These are phyloP conservation scores for Lichenothelia convexa DNA, from an alignment of 495 filamentous ascomycete genomes.

Conservation along the genomic window DNA sequence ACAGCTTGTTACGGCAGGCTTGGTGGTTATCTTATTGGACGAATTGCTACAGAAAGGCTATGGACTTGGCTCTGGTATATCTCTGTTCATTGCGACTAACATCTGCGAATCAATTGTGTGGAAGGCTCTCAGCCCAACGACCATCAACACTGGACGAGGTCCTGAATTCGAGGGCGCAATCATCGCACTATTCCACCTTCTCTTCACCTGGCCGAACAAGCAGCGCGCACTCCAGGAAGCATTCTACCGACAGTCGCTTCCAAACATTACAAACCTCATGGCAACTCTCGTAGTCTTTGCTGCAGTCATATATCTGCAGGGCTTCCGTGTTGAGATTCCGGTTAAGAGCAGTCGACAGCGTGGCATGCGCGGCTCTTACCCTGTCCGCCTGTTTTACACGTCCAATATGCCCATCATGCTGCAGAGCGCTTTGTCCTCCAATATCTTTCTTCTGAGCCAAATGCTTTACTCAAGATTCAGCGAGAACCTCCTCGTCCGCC, in stretches of 20 bases:
- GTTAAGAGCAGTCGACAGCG: slow-evolving; percentile 99
- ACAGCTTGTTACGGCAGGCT: slow-evolving; percentile 86
- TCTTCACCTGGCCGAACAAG: slow-evolving; percentile 98
- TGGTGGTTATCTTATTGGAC: slow-evolving; percentile 97
- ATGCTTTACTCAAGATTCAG: slow-evolving; percentile 98
- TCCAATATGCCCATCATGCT: slow-evolving; percentile 99
- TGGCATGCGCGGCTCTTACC: slow-evolving; percentile 77
- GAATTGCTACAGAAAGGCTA: slow-evolving; percentile 99
- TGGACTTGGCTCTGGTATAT: slow-evolving; percentile 94
- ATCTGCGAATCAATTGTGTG: slow-evolving; percentile 99
- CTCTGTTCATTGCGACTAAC: slow-evolving; percentile 99
- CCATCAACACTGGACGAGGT: slow-evolving; percentile 97
- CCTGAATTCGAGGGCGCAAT: slow-evolving; percentile 99
- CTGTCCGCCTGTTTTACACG: slow-evolving; percentile 69
- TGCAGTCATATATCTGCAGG: slow-evolving; percentile 98
- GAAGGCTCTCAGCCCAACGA: slow-evolving; percentile 98
- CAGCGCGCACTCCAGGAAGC: slow-evolving; percentile 90
- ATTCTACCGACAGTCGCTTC: slow-evolving; percentile 98
- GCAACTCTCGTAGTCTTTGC: slow-evolving; percentile 87
- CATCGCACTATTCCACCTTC: slow-evolving; percentile 93
- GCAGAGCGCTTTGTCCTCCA: slow-evolving; percentile 92
- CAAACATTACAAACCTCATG: slow-evolving; percentile 98
- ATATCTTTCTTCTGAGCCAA: slow-evolving; percentile 96
- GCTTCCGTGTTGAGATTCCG: slow-evolving; percentile 98
- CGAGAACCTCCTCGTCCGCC: slow-evolving; percentile 90